Percentiles rank a stretch among this genome's conserved stretches.
phyloP scores from a whole-genome alignment of 192 early-diverging fungal genomes.

The Backusella psychrophila region DNA sequence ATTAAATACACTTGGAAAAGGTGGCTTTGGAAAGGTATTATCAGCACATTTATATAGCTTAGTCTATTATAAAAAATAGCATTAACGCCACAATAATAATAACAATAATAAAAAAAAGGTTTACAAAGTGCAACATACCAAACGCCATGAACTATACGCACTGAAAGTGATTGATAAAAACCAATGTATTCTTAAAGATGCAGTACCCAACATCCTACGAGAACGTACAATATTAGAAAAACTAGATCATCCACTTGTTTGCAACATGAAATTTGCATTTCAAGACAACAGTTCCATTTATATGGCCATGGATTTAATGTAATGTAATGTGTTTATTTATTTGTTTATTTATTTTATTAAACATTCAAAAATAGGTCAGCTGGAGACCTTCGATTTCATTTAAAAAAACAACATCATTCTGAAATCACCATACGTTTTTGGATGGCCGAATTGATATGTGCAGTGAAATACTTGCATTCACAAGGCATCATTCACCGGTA shows the following conservation, averaged over 20 bases:
- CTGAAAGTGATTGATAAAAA: constrained; percentile 88
- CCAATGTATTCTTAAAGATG: constrained; percentile 83
- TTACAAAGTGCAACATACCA: constrained; percentile 75
- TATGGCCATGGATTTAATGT: constrained; percentile 88
- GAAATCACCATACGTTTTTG: constrained; percentile 82
- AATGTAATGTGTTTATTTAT: constrained; percentile 15
- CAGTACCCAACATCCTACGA: constrained; percentile 79
- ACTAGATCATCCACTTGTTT: constrained; percentile 64
- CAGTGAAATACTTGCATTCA: constrained; percentile 79
- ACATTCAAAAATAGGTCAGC: constrained; percentile 56
- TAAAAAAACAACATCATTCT: constrained; percentile 65
- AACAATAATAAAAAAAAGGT: constrained; percentile 43
- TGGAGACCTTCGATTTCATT: constrained; percentile 81
- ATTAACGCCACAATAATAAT: not conserved
- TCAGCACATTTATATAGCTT: not conserved
- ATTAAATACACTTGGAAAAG: constrained; percentile 76
- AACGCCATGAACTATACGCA: constrained; percentile 68
- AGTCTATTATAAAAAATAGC: not conserved
- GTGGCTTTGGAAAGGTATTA: constrained; percentile 86
- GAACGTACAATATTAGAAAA: constrained; percentile 79
- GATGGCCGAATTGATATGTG: constrained; percentile 86
- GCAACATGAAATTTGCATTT: constrained; percentile 84
- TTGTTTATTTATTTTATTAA: constrained; percentile 1
- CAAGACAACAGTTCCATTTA: constrained; percentile 88
- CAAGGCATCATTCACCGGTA: constrained; percentile 81